Evolutionary conservation across 176 grass and related monocot species (phyloP).

Genomic region (Musa acuminata): DNA sequence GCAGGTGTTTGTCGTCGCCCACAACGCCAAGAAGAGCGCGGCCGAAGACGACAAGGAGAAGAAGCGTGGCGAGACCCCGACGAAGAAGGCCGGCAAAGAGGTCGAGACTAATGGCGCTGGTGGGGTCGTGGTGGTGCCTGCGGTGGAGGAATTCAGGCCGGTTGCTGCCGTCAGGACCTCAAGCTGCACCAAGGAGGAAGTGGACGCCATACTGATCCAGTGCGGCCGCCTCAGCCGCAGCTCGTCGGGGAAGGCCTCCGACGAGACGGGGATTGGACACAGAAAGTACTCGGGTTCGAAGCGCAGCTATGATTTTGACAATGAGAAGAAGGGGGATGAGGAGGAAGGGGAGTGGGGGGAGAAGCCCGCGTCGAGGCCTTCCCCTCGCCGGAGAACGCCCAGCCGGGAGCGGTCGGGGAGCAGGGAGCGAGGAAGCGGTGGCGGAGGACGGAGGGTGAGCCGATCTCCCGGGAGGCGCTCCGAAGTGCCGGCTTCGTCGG

Average conservation of each 20-base stretch:
- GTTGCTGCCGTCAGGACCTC: conserved; percentile 41
- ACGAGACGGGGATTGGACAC: conserved; percentile 20
- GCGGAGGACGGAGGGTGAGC: conserved; percentile 62
- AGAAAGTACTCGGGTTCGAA: conserved; percentile 67
- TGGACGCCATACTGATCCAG: conserved; percentile 93
- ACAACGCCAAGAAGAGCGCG: conserved; percentile 21
- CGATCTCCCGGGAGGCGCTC: conserved; percentile 49
- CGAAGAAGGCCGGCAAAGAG: conserved; percentile 18
- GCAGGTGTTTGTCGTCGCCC: conserved; percentile 60
- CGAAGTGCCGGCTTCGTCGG: conserved; percentile 23
- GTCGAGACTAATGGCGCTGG: neutral
- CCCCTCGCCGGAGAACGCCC: conserved; percentile 64
- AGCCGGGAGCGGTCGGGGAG: conserved; percentile 68
- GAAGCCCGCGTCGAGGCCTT: conserved; percentile 53
- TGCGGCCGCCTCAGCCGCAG: conserved; percentile 89
- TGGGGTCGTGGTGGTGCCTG: neutral
- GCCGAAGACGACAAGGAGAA: conserved; percentile 11
- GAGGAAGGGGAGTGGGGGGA: conserved; percentile 23
- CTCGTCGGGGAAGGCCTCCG: conserved; percentile 54
- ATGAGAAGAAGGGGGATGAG: conserved; percentile 41
- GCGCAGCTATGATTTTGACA: conserved; percentile 86
- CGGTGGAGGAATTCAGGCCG: conserved; percentile 31
- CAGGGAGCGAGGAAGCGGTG: conserved; percentile 39
- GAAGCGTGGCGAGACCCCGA: conserved; percentile 12
- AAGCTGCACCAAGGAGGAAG: conserved; percentile 88